Evolutionary conservation across 805 yeast species (phyloP).

Genomic region (Sugiyamaella mastotermitis): DNA sequence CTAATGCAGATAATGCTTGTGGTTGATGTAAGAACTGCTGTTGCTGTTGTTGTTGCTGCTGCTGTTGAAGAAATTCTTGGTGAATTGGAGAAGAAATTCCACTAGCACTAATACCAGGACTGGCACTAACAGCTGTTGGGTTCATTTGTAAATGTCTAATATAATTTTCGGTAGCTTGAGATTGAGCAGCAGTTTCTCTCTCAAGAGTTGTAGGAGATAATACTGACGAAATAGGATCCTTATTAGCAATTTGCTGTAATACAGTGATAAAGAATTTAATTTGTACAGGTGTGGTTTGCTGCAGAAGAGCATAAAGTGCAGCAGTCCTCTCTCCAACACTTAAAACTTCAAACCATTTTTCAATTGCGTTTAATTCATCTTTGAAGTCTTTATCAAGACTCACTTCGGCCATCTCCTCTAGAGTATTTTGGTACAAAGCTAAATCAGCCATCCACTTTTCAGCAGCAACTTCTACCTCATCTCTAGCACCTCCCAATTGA

Average conservation of each 20-base stretch:
- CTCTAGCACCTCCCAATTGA: constrained; percentile 2
- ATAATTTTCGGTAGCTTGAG: constrained; percentile 1
- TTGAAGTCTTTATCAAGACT: constrained; percentile 27
- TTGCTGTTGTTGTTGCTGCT: neutral
- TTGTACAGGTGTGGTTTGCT: constrained; percentile 31
- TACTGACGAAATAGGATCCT: constrained; percentile 20
- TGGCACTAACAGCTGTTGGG: neutral
- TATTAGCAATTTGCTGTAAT: constrained; percentile 26
- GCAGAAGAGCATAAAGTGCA: constrained; percentile 32
- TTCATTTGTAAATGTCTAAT: constrained; percentile 4
- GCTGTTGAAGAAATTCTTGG: neutral
- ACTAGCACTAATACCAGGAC: neutral
- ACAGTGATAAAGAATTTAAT: constrained; percentile 30
- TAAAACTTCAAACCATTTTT: constrained; percentile 36
- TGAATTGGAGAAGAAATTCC: too few relatives aligned
- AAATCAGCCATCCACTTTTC: constrained; percentile 32
- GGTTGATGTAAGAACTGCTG: neutral
- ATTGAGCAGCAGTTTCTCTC: constrained; percentile 4
- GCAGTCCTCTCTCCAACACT: constrained; percentile 34
- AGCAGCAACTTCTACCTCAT: constrained; percentile 22
- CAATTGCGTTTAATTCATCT: constrained; percentile 32
- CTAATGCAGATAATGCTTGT: constrained; percentile 1
- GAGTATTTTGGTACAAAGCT: constrained; percentile 26
- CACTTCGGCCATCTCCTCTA: constrained; percentile 29
- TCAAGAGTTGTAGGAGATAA: constrained; percentile 19